Percentiles rank a stretch among this genome's conserved stretches.
Evolutionary conservation across 2,329 filamentous ascomycete species (phyloP).

Genomic region (Xylaria sp.): DNA sequence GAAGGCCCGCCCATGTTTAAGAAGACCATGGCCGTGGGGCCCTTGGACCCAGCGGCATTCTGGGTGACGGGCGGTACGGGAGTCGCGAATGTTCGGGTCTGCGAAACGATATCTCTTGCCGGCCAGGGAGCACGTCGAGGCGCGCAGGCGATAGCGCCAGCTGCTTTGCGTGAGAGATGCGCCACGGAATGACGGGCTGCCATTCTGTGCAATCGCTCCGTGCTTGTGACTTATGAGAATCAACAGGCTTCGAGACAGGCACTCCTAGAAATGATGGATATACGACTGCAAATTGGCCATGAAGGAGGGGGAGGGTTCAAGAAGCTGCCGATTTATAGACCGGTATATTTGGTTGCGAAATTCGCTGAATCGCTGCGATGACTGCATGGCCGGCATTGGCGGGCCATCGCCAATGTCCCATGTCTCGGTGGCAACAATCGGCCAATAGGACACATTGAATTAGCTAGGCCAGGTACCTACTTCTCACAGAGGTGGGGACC

Average conservation of each 20-base stretch:
- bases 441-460: conserved; percentile 35
- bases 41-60: conserved; percentile 74
- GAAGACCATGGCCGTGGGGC: conserved; percentile 97
- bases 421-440: conserved; percentile 12
- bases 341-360: conserved; percentile 11
- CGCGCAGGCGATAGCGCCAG: conserved; percentile 40
- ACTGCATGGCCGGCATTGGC: conserved; percentile 30
- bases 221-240: neutral
- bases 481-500: neutral
- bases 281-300: neutral
- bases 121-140: conserved; percentile 41
- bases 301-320: neutral
- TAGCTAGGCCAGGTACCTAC: neutral
- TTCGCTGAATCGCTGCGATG: conserved; percentile 34
- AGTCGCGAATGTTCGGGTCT: conserved; percentile 66
- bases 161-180: conserved; percentile 52
- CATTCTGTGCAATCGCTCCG: conserved; percentile 49
- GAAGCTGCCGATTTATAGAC: neutral
- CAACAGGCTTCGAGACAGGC: neutral
- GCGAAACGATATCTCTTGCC: conserved; percentile 46
- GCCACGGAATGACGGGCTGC: conserved; percentile 54
- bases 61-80: conserved; percentile 82
- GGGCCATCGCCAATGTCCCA: conserved; percentile 15
- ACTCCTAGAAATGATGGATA: no score
- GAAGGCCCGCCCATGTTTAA: conserved; percentile 98